Conservation (phyloP, 2,329 filamentous ascomycete species). For the Tolypocladium amazonense region DNA sequence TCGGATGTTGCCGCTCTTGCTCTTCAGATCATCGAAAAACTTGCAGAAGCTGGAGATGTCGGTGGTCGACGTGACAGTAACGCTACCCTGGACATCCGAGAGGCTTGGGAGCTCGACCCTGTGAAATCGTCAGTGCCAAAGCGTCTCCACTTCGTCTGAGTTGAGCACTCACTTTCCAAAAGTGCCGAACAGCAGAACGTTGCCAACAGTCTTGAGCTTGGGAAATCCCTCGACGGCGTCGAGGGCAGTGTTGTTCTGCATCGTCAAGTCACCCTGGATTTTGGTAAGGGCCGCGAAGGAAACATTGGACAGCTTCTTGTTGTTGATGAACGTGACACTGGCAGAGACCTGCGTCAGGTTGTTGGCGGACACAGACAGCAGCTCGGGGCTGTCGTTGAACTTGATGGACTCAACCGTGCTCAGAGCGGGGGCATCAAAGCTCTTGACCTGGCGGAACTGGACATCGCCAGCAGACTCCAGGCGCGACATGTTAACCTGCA, state of each 20-base stretch:
- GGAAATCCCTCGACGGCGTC: slow-evolving; percentile 55
- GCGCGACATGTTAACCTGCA: slow-evolving; percentile 66
- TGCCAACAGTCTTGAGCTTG: slow-evolving; percentile 62
- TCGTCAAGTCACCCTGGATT: slow-evolving; percentile 69
- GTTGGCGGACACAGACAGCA: slow-evolving; percentile 55
- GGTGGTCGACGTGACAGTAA: slow-evolving; percentile 57
- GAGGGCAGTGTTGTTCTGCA: slow-evolving; percentile 84
- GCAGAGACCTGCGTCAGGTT: slow-evolving; percentile 48
- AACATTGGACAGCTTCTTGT: slow-evolving; percentile 58
- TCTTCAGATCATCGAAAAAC: slow-evolving; percentile 41
- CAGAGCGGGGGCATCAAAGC: slow-evolving; percentile 64
- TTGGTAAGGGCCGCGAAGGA: slow-evolving; percentile 57
- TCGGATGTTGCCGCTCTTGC: slow-evolving; percentile 26
- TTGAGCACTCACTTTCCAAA: slow-evolving; percentile 61
- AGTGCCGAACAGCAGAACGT: slow-evolving; percentile 74
- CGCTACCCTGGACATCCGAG: slow-evolving; percentile 58
- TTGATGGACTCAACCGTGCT: slow-evolving; percentile 59
- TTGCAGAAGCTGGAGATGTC: slow-evolving; percentile 45
- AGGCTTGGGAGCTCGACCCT: slow-evolving; percentile 63
- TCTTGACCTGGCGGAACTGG: slow-evolving; percentile 63
- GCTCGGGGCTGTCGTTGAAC: slow-evolving; percentile 67
- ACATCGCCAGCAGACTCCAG: slow-evolving; percentile 47
- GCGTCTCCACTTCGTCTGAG: not conserved
- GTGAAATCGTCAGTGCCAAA: not conserved
- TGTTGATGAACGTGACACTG: slow-evolving; percentile 50